phyloP scores from a whole-genome alignment of 352 stramenopile species.

The Elongisporangium anandrum region DNA sequence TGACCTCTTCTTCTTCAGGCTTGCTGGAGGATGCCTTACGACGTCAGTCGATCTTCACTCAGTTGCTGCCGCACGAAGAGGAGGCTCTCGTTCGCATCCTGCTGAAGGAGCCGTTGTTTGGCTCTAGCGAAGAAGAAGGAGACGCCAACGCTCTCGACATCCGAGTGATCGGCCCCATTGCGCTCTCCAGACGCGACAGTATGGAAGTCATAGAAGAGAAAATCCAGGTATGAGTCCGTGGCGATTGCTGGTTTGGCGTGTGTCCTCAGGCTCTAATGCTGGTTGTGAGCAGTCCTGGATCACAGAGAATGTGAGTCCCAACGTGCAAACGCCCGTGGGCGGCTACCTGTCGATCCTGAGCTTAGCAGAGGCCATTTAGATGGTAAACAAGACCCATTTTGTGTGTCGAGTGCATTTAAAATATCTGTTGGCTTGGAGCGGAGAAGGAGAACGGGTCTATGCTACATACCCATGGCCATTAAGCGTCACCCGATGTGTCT shows the following conservation, averaged over 20 bases:
- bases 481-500: slow-evolving; percentile 25
- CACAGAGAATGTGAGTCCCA: slow-evolving; percentile 29
- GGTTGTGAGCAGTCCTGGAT: slow-evolving; percentile 33
- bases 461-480: neutral
- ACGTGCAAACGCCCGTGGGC: slow-evolving; percentile 21
- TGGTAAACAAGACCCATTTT: neutral
- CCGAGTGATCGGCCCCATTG: slow-evolving; percentile 36
- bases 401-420: neutral
- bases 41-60: slow-evolving; percentile 37
- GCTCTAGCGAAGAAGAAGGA: slow-evolving; percentile 9
- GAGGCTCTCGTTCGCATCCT: slow-evolving; percentile 47
- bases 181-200: slow-evolving; percentile 43
- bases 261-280: neutral
- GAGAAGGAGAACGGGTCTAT: neutral
- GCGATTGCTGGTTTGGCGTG: neutral
- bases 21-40: slow-evolving; percentile 39
- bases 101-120: slow-evolving; percentile 34
- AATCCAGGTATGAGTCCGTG: slow-evolving; percentile 27
- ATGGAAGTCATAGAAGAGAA: slow-evolving; percentile 54
- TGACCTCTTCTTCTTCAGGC: slow-evolving; percentile 15
- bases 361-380: slow-evolving; percentile 38
- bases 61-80: slow-evolving; percentile 33
- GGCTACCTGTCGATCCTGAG: slow-evolving; percentile 54
- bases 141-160: slow-evolving; percentile 11
- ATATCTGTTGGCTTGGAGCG: neutral